A percentile compares a stretch with the other conserved stretches of the same genome.
phyloP scores from a whole-genome alignment of 495 filamentous ascomycete species.

The Lentithecium fluviatile region DNA sequence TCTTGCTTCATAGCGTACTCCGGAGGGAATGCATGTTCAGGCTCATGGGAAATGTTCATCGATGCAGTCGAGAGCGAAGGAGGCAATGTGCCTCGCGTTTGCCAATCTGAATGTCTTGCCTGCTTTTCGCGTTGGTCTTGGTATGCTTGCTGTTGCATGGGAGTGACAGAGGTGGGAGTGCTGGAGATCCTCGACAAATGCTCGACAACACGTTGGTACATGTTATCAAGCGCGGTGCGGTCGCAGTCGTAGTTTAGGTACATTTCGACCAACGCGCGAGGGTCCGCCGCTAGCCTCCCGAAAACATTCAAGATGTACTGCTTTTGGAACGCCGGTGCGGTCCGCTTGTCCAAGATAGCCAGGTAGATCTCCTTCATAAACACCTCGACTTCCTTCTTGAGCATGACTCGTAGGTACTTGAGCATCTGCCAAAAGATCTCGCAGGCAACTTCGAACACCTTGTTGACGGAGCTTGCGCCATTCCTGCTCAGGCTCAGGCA shows the following conservation, averaged over 20 bases:
- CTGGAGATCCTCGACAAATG: conserved; percentile 83
- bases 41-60: conserved; percentile 59
- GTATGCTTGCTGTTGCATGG: conserved; percentile 78
- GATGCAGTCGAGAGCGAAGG: conserved; percentile 79
- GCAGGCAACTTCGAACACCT: conserved; percentile 91
- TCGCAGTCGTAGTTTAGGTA: conserved; percentile 99
- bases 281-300: conserved; percentile 78
- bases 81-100: conserved; percentile 75
- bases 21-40: conserved; percentile 67
- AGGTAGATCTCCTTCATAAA: conserved; percentile 98
- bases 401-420: conserved; percentile 85
- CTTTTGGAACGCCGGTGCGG: conserved; percentile 85
- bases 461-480: conserved; percentile 84
- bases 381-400: conserved; percentile 99
- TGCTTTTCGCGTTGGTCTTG: conserved; percentile 70
- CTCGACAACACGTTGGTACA: conserved; percentile 91
- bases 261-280: conserved; percentile 85
- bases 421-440: conserved; percentile 98
- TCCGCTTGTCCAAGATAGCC: conserved; percentile 83
- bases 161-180: conserved; percentile 67
- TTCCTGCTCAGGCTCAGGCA: conserved; percentile 92
- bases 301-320: conserved; percentile 85
- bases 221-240: conserved; percentile 87
- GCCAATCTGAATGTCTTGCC: conserved; percentile 64
- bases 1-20: conserved; percentile 88